Evolutionary conservation across 306 rosid genomes (phyloP), one percentile per base, ranked within the genome.

Genomic region (Rosa lucieae): DNA sequence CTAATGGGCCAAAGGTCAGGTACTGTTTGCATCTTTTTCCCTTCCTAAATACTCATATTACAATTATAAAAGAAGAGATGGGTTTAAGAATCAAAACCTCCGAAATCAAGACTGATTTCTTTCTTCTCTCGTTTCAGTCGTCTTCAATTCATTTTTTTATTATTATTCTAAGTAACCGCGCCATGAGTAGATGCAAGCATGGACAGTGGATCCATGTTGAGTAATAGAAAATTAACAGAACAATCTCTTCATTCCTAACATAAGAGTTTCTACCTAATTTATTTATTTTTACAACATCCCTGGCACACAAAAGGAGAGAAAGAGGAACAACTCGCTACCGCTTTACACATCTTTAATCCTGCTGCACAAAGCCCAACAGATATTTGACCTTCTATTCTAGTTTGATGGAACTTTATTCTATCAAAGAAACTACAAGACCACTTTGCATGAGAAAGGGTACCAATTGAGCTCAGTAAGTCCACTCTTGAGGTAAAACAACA

Each of bases 401-500:
- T 32, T 55, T 48, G 56, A 11, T 83, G 83, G 78, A 44, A 80
- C 86, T 76, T 56, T 79, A 42, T 71, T 74, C 75, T 4, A 15
- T 23, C 32, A 49, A 49, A 71, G 59, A 51, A n/a, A 47, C 42
- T 29, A 32, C 59, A 32, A 67, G 56, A 65, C 26, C n/a, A 15
- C 79, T 83, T 83, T 75, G 48, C 52, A 53, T 70, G 48, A 75
- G 7, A 21, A 29, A 18, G 53, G 35, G 47, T 70, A 13, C 21
- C 12, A 21, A 32, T 10, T 5, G 3, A 66, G 76, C 48, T 78
- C 67, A 86, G 52, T 81, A 84, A 11, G 84, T 79, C 87, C 85
- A 84, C 69, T 86, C 85, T 55, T 73, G 74, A 42, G 89, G 89
- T 82, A 86, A 84, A 42, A 51, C 39, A 80, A 75, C 32, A 53